phyloP scores from a whole-genome alignment of 257 asterid genomes.

The Coffea canephora region DNA sequence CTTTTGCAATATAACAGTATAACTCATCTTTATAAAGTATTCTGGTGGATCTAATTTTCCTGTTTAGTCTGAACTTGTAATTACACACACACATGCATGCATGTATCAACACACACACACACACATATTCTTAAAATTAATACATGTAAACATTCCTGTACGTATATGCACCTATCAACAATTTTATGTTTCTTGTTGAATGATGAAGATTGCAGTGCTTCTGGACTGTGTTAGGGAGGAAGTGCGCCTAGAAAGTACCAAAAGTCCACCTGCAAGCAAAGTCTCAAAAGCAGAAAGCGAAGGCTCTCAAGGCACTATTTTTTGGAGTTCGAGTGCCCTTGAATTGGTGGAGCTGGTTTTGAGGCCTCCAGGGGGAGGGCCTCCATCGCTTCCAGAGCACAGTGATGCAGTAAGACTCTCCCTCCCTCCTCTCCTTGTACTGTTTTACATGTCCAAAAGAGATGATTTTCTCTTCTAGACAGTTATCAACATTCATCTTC shows the following conservation, averaged over 20 bases:
- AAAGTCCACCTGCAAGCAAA: constrained; percentile 24
- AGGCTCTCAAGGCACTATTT: constrained; percentile 27
- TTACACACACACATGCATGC: too few species aligned
- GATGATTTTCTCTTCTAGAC: not conserved
- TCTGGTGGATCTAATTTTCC: not conserved
- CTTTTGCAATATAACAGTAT: constrained; percentile 10
- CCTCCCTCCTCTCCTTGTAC: not conserved
- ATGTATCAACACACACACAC: too few species aligned
- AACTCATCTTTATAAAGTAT: constrained; percentile 8
- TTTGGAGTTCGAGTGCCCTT: constrained; percentile 69
- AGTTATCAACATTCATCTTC: too few species aligned
- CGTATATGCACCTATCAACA: not conserved
- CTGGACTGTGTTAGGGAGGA: constrained; percentile 68
- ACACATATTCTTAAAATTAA: not conserved
- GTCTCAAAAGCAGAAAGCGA: constrained; percentile 22
- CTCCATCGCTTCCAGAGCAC: constrained; percentile 81
- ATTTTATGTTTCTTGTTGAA: not conserved
- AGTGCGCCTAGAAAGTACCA: constrained; percentile 45
- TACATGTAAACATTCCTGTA: not conserved
- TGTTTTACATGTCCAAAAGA: not conserved
- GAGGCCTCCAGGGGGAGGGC: constrained; percentile 85
- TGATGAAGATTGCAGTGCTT: constrained; percentile 67
- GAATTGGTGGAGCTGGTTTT: constrained; percentile 71
- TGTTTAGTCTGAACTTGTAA: too few species aligned
- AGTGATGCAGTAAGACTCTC: constrained; percentile 71